A percentile compares a stretch with the other conserved stretches of the same genome.
These are phyloP conservation scores for Xylaria sp. DNA, from an alignment of 2,329 filamentous ascomycete genomes.

Conservation along the genomic window DNA sequence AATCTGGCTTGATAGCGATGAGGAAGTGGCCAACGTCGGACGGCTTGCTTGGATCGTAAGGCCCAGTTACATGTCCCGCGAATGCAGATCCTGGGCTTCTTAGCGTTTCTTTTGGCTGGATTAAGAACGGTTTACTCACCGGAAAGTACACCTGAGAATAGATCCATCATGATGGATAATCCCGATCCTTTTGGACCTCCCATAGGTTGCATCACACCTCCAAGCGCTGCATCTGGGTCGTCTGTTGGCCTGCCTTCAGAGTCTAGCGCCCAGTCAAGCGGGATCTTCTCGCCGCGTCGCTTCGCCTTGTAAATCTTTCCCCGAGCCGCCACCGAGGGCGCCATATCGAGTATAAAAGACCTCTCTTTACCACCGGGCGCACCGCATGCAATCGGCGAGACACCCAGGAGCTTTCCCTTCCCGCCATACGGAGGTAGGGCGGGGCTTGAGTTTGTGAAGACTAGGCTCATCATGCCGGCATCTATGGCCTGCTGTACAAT, in stretches of 20 bases:
- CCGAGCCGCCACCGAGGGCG: conserved; percentile 74
- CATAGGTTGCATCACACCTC: conserved; percentile 87
- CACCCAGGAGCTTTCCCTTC: conserved; percentile 75
- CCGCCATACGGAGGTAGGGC: conserved; percentile 79
- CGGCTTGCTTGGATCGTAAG: conserved; percentile 76
- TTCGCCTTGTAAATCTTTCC: conserved; percentile 79
- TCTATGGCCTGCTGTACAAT: conserved; percentile 81
- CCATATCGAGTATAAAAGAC: conserved; percentile 82
- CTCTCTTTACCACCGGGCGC: conserved; percentile 70
- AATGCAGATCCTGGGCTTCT: conserved; percentile 71
- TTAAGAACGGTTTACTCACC: conserved; percentile 33
- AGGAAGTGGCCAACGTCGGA: conserved; percentile 81
- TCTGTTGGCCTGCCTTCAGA: conserved; percentile 74
- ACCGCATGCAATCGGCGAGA: conserved; percentile 79
- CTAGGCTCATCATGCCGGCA: conserved; percentile 74
- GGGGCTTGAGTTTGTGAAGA: conserved; percentile 78
- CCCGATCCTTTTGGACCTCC: conserved; percentile 85
- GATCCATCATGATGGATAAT: conserved; percentile 86
- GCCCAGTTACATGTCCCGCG: conserved; percentile 79
- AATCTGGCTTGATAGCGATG: conserved; percentile 76
- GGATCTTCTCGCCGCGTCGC: conserved; percentile 75
- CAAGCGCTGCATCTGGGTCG: conserved; percentile 76
- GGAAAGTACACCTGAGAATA: conserved; percentile 83
- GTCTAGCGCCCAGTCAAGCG: conserved; percentile 79
- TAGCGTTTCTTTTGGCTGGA: conserved; percentile 1